Conservation (phyloP, 331 rosid species). For the Rhamnella rubrinervis region DNA sequence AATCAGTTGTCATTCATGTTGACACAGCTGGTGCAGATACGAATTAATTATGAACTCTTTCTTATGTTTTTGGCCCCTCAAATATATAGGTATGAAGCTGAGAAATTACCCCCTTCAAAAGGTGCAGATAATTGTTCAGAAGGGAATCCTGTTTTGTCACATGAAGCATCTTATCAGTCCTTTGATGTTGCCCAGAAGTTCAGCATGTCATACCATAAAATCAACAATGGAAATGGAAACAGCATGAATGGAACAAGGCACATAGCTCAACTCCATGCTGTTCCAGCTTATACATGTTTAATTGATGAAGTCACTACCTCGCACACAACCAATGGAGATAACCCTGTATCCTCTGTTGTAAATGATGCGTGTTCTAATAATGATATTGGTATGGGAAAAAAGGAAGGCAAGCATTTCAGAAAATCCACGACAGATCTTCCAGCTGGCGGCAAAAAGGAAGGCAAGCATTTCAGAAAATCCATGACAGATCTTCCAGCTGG, state of each 20-base stretch:
- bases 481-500: slow-evolving; percentile 31
- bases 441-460: too few species aligned
- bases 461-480: slow-evolving; percentile 19
- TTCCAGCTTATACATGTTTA: slow-evolving; percentile 60
- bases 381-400: slow-evolving; percentile 25
- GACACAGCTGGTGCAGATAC: not conserved
- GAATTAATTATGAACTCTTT: not conserved
- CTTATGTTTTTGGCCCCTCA: slow-evolving; percentile 12
- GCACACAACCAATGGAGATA: slow-evolving; percentile 28
- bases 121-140: slow-evolving; percentile 33
- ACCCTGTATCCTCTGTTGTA: slow-evolving; percentile 32
- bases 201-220: slow-evolving; percentile 66
- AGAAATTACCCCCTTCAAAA: slow-evolving; percentile 35
- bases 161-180: slow-evolving; percentile 32
- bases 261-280: slow-evolving; percentile 54
- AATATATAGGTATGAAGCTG: slow-evolving; percentile 44
- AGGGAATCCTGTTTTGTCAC: slow-evolving; percentile 30
- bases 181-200: slow-evolving; percentile 46
- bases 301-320: slow-evolving; percentile 58
- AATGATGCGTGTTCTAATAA: slow-evolving; percentile 28
- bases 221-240: slow-evolving; percentile 54
- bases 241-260: slow-evolving; percentile 47
- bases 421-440: too few species aligned
- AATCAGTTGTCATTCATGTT: not conserved
- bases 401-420: slow-evolving; percentile 19